Evolutionary conservation across 2,329 filamentous ascomycete species (phyloP).

Genomic region (Clonostachys sp.): DNA sequence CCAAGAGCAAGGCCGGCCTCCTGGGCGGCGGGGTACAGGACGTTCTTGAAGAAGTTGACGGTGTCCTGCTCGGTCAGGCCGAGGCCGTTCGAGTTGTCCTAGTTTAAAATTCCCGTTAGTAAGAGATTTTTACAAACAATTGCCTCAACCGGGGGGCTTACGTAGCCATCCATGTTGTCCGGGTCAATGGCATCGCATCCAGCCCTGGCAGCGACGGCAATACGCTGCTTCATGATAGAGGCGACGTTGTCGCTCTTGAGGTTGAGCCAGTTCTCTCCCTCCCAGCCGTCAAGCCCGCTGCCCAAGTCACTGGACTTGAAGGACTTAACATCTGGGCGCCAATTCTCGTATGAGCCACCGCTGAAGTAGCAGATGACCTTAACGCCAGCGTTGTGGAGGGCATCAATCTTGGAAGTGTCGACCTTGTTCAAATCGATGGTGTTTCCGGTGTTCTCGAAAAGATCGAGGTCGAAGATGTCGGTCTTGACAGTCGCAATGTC

Average conservation of each 20-base stretch:
- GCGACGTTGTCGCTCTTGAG: slow-evolving; percentile 53
- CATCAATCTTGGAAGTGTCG: slow-evolving; percentile 31
- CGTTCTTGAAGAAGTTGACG: slow-evolving; percentile 54
- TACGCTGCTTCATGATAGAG: slow-evolving; percentile 56
- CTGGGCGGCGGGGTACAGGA: slow-evolving; percentile 50
- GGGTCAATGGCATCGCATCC: slow-evolving; percentile 67
- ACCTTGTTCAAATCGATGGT: no score
- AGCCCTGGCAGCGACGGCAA: slow-evolving; percentile 55
- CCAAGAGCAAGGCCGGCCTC: slow-evolving; percentile 55
- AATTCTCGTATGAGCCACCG: slow-evolving; percentile 63
- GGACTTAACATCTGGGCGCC: slow-evolving; percentile 51
- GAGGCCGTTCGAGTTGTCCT: slow-evolving; percentile 60
- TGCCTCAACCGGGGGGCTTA: slow-evolving; percentile 18
- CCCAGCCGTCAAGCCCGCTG: slow-evolving; percentile 56
- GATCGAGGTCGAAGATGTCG: slow-evolving; percentile 39
- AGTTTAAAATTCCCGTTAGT: slow-evolving; percentile 2
- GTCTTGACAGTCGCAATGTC: no score
- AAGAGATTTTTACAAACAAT: neutral
- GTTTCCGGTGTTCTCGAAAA: slow-evolving; percentile 45
- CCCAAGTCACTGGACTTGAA: slow-evolving; percentile 56
- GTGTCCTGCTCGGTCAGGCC: slow-evolving; percentile 51
- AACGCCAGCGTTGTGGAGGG: slow-evolving; percentile 51
- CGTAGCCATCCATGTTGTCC: slow-evolving; percentile 66
- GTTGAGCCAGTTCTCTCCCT: slow-evolving; percentile 63
- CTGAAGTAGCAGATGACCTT: slow-evolving; percentile 74